Base-by-base conservation (phyloP, 2,329 filamentous ascomycete genomes). In the Polychaeton citri region DNA sequence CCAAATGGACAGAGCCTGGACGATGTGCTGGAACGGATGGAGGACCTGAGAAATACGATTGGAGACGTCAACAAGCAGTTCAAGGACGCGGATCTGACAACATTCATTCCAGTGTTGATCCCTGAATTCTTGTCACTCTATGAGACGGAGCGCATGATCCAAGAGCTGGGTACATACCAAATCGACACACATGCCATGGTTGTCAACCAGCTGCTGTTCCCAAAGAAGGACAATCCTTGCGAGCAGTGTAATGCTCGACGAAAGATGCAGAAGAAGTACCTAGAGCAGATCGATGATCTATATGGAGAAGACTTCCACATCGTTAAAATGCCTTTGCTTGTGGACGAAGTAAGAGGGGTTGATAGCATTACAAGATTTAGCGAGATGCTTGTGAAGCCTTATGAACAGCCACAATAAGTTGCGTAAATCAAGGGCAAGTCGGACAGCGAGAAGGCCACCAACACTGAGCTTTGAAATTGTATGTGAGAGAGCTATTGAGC, bases 181-280 rank as follows among this genome's bases (percentile, higher is more conserved):
- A 98, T 98, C 58, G 90, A 98, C 60, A 94, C 88, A 5, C 90
- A 96, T 65, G 78, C 81, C 55, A 96, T 98, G 58, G 90, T 98
- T 32, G 90, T 98, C 53, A 98, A 98, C 63, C 90, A 98, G 69
- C 71, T 98, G 47, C 68, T 98, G 38, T 98, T 94, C 66, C 90
- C 90, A 13, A 83, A 82, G 61, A 72, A 79, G 46, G 79, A 78
- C 36, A 92, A 81, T 55, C 72, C 76, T 21, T 98, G 90, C 62
- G 86, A 95, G 43, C 90, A 98, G 68, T 98, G 90, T 64, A 93
- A 86, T 56, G 82, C 90, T 32, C 71, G 90, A 45, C 71, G 87
- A 54, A 92, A 92, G 69, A 98, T 98, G 90, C 90, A 98, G 70
- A 90, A 86, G 70, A 98, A 98, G 68, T 98, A 98, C 58, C 71